These are phyloP conservation scores for Ligustrum vulgare DNA, from an alignment of 257 asterid species.

Conservation along the genomic window DNA sequence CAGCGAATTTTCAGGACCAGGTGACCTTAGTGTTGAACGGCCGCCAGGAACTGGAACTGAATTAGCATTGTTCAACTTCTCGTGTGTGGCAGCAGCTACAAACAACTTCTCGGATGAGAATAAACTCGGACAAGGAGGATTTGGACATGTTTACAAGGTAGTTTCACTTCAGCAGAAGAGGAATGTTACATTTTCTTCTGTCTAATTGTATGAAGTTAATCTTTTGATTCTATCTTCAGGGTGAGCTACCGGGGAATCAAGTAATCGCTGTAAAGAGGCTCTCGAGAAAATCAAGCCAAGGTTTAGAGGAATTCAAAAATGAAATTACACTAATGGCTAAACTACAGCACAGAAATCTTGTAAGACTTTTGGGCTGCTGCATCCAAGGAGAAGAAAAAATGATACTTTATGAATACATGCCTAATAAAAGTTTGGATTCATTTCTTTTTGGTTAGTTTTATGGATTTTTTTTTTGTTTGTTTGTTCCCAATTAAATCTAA, in stretches of 20 bases:
- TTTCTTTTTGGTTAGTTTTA: constrained; percentile 63
- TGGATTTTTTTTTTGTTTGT: background rate
- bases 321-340: constrained; percentile 73
- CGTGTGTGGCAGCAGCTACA: constrained; percentile 58
- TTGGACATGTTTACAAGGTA: constrained; percentile 84
- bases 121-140: constrained; percentile 93
- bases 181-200: background rate
- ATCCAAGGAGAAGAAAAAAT: constrained; percentile 79
- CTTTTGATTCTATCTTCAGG: constrained; percentile 39
- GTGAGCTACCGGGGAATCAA: constrained; percentile 60
- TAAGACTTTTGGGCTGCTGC: constrained; percentile 79
- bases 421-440: constrained; percentile 80
- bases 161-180: background rate
- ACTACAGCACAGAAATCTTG: constrained; percentile 84
- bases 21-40: constrained; percentile 44
- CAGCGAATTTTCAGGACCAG: constrained; percentile 42
- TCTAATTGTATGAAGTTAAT: constrained; percentile 3
- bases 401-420: constrained; percentile 83
- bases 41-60: constrained; percentile 61
- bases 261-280: constrained; percentile 83
- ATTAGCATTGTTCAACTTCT: constrained; percentile 53
- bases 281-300: constrained; percentile 75
- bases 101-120: constrained; percentile 54
- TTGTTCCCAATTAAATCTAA: background rate
- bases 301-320: constrained; percentile 74